Evolutionary conservation across 2,329 filamentous ascomycete species (phyloP), one percentile per base, ranked within the genome.

Genomic region (Lasiodiplodia sp.): DNA sequence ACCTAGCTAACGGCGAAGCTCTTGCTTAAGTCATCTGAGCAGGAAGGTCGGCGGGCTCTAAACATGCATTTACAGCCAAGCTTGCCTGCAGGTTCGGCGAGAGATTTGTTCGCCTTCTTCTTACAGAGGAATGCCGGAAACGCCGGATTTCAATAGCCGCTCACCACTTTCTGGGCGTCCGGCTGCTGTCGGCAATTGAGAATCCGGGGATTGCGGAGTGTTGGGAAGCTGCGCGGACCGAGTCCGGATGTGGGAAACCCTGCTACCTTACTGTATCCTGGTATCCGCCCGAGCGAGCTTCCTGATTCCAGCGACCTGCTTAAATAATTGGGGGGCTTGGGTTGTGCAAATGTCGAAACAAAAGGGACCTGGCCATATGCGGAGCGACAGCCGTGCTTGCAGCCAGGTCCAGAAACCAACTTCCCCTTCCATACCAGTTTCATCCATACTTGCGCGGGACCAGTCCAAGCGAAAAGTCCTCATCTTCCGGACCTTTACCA

Each of bases 381-480:
- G 31, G 37, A 37, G 52, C 14, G 23, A 37, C 10, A 56, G 28
- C 44, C 60, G 60, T 34, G 44, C 60, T 52, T 64, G 60, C 60
- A 38, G 40, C 28, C 18, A 11, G 18, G 25, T 16, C 18, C 40
- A 47, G 18, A 21, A 63, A 52, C 8, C 58, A 64, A 28, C 60
- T 64, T 64, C 60, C 60, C 23, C 8, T 52, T 64, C 23, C n/a
- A 38, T 47, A 10, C 25, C 28, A 34, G 16, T 21, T 25, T 16
- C 40, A 21, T 14, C 4, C 47, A 31, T 28, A 12, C 28, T 31
- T 28, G 28, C 16, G 10, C 16, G 21, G 28, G 44, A 25, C 25
- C 25, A 25, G 25, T 25, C 28, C 28, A 6, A 28, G 52, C 18
- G 11, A 52, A 52, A 37, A 18, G 47, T 25, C 52, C 40, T 4